Evolutionary conservation across 1,284 basidiomycete genomes (phyloP).

Genomic region (Xerocomus minutiporus): DNA sequence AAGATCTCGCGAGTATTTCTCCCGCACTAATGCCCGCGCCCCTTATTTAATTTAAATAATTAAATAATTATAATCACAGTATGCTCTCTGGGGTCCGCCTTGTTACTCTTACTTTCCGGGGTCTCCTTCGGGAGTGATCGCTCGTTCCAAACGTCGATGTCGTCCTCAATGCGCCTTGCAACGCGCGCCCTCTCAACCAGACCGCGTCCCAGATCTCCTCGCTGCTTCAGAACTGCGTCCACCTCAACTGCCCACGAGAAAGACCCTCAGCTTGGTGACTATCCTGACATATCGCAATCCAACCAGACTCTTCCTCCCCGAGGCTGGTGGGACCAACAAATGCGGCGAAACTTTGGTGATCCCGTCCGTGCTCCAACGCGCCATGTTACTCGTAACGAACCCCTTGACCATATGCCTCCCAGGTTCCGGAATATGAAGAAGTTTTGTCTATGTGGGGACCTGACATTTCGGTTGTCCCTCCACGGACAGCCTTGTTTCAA

Average conservation of each 20-base stretch:
- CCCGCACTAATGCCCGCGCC: slow-evolving; percentile 6
- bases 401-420: slow-evolving; percentile 17
- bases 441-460: slow-evolving; percentile 86
- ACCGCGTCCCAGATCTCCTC: slow-evolving; percentile 5
- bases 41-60: slow-evolving; percentile 6
- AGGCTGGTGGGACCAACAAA: slow-evolving; percentile 81
- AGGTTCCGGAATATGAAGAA: slow-evolving; percentile 85
- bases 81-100: slow-evolving; percentile 20
- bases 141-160: slow-evolving; percentile 1
- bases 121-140: slow-evolving; percentile 12
- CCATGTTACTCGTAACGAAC: slow-evolving; percentile 1
- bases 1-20: slow-evolving; percentile 11
- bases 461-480: slow-evolving; percentile 59
- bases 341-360: slow-evolving; percentile 84
- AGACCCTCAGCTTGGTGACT: slow-evolving; percentile 69
- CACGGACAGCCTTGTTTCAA: slow-evolving; percentile 55
- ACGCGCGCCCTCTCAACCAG: slow-evolving; percentile 11
- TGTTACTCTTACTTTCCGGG: slow-evolving; percentile 12
- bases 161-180: slow-evolving; percentile 13
- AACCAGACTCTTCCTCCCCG: slow-evolving; percentile 62
- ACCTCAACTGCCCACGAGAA: slow-evolving; percentile 34
- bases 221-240: slow-evolving; percentile 17
- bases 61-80: background rate
- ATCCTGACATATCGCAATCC: slow-evolving; percentile 70
- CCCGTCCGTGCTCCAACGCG: slow-evolving; percentile 46